phyloP scores from a whole-genome alignment of 2,329 filamentous ascomycete species.

The Lecanicillium sp. region DNA sequence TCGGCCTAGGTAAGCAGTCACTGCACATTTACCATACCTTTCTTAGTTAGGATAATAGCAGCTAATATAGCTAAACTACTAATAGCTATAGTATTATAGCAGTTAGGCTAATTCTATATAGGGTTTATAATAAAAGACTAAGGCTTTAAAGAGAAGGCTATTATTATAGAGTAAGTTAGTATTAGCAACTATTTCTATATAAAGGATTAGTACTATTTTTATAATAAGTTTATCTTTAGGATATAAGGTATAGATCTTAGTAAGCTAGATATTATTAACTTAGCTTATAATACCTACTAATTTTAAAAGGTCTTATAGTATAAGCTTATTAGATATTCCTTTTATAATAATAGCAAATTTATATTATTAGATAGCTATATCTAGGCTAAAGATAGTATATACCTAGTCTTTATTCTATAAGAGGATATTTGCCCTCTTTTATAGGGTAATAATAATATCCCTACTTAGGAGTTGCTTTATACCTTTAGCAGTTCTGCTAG shows the following conservation, averaged over 20 bases:
- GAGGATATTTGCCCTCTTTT: slow-evolving; percentile 1
- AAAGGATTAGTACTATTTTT: neutral
- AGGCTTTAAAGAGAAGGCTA: no score
- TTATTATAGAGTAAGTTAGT: slow-evolving; percentile 1
- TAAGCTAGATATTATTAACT: neutral
- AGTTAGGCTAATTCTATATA: neutral
- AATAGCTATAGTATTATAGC: neutral
- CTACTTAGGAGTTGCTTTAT: neutral
- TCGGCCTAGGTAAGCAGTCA: no score
- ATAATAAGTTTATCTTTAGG: neutral
- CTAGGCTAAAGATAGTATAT: no score
- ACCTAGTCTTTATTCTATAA: slow-evolving; percentile 9
- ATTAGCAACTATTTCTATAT: neutral
- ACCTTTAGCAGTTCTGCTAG: slow-evolving; percentile 1
- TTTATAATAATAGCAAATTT: slow-evolving; percentile 6
- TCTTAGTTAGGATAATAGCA: neutral
- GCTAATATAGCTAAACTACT: neutral
- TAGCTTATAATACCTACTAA: neutral
- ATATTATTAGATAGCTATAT: no score
- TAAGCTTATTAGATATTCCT: neutral
- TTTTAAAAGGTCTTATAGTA: slow-evolving; percentile 5
- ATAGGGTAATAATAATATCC: no score
- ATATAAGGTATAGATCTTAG: neutral
- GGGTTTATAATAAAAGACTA: neutral
- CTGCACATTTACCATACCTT: no score